Percentiles rank a stretch among this genome's conserved stretches.
Evolutionary conservation across 352 stramenopile species (phyloP).

Genomic region (Pythium chondricola): DNA sequence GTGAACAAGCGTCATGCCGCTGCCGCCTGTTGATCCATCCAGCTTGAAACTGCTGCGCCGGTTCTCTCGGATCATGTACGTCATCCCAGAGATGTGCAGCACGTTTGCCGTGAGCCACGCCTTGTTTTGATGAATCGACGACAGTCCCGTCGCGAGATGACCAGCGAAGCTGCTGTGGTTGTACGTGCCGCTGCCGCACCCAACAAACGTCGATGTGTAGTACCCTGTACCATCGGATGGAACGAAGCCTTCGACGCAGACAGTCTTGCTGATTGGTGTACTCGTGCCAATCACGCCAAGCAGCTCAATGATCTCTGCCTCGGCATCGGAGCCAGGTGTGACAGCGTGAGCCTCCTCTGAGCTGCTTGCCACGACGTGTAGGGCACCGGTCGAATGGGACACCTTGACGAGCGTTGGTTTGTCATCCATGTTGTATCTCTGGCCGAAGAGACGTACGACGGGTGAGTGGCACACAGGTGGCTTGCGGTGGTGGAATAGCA

Average conservation of each 20-base stretch:
- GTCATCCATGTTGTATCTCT: slow-evolving; percentile 23
- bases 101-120: slow-evolving; percentile 19
- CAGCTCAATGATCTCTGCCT: slow-evolving; percentile 21
- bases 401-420: slow-evolving; percentile 11
- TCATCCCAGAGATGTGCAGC: slow-evolving; percentile 22
- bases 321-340: slow-evolving; percentile 7
- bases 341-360: slow-evolving; percentile 8
- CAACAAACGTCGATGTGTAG: slow-evolving; percentile 17
- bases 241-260: slow-evolving; percentile 19
- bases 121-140: slow-evolving; percentile 22
- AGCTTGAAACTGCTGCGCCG: slow-evolving; percentile 15
- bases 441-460: slow-evolving; percentile 16
- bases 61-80: slow-evolving; percentile 24
- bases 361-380: neutral
- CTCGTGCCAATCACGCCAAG: slow-evolving; percentile 21
- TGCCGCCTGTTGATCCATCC: neutral
- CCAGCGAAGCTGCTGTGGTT: slow-evolving; percentile 21
- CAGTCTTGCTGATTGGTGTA: slow-evolving; percentile 7
- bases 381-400: neutral
- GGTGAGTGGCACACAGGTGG: slow-evolving; percentile 21
- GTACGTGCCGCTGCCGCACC: slow-evolving; percentile 15
- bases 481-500: slow-evolving; percentile 24
- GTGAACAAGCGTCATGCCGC: slow-evolving; percentile 7
- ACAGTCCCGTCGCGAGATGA: slow-evolving; percentile 6
- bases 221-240: slow-evolving; percentile 1